These are phyloP conservation scores for Stipa capillata DNA, from an alignment of 176 grass and related monocot genomes.

Conservation along the genomic window DNA sequence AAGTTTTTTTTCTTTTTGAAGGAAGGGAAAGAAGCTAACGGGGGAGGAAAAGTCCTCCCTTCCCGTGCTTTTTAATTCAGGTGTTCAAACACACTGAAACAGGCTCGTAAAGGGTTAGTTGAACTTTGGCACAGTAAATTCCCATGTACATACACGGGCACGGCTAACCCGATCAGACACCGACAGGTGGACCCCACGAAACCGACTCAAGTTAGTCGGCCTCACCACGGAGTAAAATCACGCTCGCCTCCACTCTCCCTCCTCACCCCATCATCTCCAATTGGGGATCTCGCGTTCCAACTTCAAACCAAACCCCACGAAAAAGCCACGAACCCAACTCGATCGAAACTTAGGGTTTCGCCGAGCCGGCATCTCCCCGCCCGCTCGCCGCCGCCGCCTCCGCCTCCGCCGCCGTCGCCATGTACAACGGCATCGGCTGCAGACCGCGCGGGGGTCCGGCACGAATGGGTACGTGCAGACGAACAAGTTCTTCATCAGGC, in stretches of 20 bases:
- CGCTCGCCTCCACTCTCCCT: background rate
- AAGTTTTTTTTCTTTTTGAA: too few species aligned
- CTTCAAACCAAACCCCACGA: background rate
- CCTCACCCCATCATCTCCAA: background rate
- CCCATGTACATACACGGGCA: too few species aligned
- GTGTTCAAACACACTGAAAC: too few species aligned
- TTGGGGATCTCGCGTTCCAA: constrained; percentile 18
- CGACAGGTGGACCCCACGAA: background rate
- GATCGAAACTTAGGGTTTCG: constrained; percentile 15
- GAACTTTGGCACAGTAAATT: too few species aligned
- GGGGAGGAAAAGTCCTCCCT: too few species aligned
- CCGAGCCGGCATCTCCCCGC: background rate
- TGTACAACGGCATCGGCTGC: constrained; percentile 98
- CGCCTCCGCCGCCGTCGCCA: constrained; percentile 10
- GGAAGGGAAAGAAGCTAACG: too few species aligned
- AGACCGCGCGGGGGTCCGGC: constrained; percentile 82
- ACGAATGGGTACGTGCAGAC: constrained; percentile 89
- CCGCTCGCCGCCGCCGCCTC: too few species aligned
- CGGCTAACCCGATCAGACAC: too few species aligned
- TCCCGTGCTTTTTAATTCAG: too few species aligned
- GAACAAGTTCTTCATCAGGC: constrained; percentile 84
- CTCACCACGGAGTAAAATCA: background rate
- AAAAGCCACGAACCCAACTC: background rate
- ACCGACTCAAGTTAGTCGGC: background rate
- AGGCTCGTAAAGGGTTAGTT: too few species aligned